phyloP scores from a whole-genome alignment of 2,329 filamentous ascomycete species.

The Geosmithia morbida region DNA sequence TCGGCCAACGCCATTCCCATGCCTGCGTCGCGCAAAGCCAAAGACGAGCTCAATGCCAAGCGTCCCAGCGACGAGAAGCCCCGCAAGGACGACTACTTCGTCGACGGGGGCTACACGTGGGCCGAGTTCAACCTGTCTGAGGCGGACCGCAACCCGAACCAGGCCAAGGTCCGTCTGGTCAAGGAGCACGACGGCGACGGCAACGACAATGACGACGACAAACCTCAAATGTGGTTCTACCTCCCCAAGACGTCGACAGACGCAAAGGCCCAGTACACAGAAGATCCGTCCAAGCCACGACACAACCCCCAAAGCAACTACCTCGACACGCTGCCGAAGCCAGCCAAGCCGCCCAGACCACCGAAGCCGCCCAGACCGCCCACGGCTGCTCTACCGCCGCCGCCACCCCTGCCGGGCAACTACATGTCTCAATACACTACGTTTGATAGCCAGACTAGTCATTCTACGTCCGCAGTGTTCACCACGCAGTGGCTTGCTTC shows the following conservation, averaged over 20 bases:
- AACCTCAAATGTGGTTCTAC: constrained; percentile 77
- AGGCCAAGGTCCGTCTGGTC: constrained; percentile 31
- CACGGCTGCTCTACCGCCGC: neutral
- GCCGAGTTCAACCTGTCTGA: constrained; percentile 62
- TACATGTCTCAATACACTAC: too few species aligned
- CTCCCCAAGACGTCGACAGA: constrained; percentile 78
- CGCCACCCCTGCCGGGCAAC: too few species aligned
- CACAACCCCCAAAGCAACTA: constrained; percentile 60
- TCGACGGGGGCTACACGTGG: constrained; percentile 56
- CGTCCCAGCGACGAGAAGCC: constrained; percentile 44
- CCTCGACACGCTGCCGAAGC: constrained; percentile 51
- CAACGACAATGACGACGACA: constrained; percentile 42
- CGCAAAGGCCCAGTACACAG: constrained; percentile 79
- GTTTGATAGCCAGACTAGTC: neutral
- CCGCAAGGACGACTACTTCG: constrained; percentile 50
- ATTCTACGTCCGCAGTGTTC: neutral
- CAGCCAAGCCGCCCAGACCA: constrained; percentile 20
- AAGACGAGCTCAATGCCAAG: constrained; percentile 54
- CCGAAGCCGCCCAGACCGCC: neutral
- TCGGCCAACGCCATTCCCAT: constrained; percentile 59
- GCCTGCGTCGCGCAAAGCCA: constrained; percentile 46
- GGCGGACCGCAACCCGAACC: constrained; percentile 35
- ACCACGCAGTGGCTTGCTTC: neutral
- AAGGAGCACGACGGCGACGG: neutral
- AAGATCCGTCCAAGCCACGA: constrained; percentile 45